Evolutionary conservation across 805 yeast species (phyloP).

Genomic region (Sugiyamaella lignohabitans): DNA sequence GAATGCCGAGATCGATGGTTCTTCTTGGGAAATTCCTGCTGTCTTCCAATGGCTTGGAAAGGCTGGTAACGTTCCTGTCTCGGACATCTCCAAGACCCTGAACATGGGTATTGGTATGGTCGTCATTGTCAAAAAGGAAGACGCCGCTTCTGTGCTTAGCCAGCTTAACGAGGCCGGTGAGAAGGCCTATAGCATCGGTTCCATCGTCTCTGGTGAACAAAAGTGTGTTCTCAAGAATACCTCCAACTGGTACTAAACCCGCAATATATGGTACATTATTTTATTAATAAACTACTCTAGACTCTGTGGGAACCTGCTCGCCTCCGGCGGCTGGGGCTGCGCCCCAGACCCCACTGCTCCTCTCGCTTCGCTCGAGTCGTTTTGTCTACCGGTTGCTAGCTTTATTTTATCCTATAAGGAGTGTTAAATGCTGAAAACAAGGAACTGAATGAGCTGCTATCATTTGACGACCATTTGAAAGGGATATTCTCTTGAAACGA

Average conservation of each 20-base stretch:
- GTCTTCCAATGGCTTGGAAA: conserved; percentile 92
- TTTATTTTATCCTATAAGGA: no score
- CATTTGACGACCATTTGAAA: no score
- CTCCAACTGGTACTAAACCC: conserved; percentile 31
- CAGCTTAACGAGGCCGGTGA: conserved; percentile 63
- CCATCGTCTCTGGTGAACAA: conserved; percentile 40
- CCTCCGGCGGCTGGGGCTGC: no score
- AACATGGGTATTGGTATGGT: conserved; percentile 98
- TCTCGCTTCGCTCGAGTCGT: no score
- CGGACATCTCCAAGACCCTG: conserved; percentile 82
- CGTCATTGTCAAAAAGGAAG: conserved; percentile 64
- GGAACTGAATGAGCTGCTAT: no score
- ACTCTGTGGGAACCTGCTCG: no score
- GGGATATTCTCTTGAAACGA: no score
- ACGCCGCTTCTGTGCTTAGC: conserved; percentile 51
- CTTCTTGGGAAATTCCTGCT: conserved; percentile 75
- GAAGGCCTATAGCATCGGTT: conserved; percentile 64
- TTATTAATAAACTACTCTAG: no score
- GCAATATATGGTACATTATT: not conserved
- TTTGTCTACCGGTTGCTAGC: no score
- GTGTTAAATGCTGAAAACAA: no score
- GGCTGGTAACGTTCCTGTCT: conserved; percentile 82
- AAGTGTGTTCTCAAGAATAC: conserved; percentile 32
- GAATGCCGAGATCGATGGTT: conserved; percentile 74
- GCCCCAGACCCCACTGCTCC: no score